These are phyloP conservation scores for Tulasnella sp. DNA, from an alignment of 768 basidiomycete species.

Conservation along the genomic window DNA sequence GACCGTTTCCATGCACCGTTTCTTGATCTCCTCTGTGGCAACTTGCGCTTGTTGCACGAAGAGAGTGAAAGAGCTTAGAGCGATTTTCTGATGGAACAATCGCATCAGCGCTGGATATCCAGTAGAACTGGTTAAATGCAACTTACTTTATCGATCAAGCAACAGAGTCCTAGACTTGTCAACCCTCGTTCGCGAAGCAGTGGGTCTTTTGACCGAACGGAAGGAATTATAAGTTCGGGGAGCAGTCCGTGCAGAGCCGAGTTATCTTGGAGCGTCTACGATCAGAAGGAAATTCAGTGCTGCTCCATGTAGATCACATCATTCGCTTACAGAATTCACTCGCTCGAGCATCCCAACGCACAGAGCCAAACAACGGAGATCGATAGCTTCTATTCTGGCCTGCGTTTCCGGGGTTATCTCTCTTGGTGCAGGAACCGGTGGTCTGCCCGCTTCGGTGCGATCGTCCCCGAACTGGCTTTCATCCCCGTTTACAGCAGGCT, in stretches of 20 bases:
- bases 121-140: neutral
- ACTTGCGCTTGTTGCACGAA: constrained; percentile 68
- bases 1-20: constrained; percentile 65
- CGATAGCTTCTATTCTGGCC: constrained; percentile 50
- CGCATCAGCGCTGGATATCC: neutral
- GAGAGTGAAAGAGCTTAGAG: constrained; percentile 59
- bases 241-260: constrained; percentile 58
- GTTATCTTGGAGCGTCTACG: constrained; percentile 48
- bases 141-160: constrained; percentile 67
- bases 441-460: constrained; percentile 28
- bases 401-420: constrained; percentile 56
- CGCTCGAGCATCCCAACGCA: constrained; percentile 81
- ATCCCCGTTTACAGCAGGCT: constrained; percentile 16
- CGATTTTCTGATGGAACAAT: constrained; percentile 34
- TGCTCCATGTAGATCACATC: neutral
- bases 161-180: constrained; percentile 67
- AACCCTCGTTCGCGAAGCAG: constrained; percentile 73
- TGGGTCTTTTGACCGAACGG: constrained; percentile 81
- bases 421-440: constrained; percentile 2
- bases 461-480: constrained; percentile 28
- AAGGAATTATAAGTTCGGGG: constrained; percentile 82
- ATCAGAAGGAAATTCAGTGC: neutral
- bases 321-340: constrained; percentile 62
- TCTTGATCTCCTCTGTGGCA: constrained; percentile 56
- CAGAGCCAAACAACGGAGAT: constrained; percentile 65